Percentiles rank a stretch among this genome's conserved stretches.
These are phyloP conservation scores for Cinnamomum chago DNA, from an alignment of 164 flowering plant genomes.

Conservation along the genomic window DNA sequence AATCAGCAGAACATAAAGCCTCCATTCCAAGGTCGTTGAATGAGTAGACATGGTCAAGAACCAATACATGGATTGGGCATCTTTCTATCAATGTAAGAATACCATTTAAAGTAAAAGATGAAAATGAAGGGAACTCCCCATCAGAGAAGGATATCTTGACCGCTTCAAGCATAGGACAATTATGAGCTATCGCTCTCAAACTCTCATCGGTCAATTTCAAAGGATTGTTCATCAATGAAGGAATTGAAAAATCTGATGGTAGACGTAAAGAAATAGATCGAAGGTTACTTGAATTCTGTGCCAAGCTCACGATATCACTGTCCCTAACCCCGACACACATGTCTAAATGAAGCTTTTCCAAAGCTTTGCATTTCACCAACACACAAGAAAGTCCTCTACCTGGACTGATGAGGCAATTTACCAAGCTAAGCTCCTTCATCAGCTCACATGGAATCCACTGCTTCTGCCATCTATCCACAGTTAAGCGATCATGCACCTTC, in stretches of 20 bases:
- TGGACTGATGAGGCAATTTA: conserved; percentile 65
- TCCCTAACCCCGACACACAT: conserved; percentile 79
- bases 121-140: conserved; percentile 73
- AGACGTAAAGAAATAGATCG: conserved; percentile 57
- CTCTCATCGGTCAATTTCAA: conserved; percentile 67
- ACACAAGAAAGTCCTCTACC: conserved; percentile 81
- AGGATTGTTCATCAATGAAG: conserved; percentile 42
- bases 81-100: conserved; percentile 44
- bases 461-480: conserved; percentile 66
- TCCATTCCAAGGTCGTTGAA: conserved; percentile 78
- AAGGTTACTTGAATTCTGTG: conserved; percentile 52
- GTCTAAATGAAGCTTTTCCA: conserved; percentile 74
- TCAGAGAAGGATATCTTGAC: conserved; percentile 61
- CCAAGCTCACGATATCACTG: conserved; percentile 52
- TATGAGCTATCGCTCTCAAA: conserved; percentile 54
- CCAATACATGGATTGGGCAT: conserved; percentile 60
- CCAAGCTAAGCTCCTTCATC: conserved; percentile 65
- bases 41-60: conserved; percentile 62
- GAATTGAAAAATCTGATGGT: conserved; percentile 64
- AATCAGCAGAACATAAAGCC: conserved; percentile 58
- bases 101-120: conserved; percentile 56
- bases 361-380: conserved; percentile 53
- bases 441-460: conserved; percentile 62
- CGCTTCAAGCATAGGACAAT: conserved; percentile 62
- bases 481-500: conserved; percentile 59